A percentile compares a stretch with the other conserved stretches of the same genome.
phyloP scores from a whole-genome alignment of 805 yeast species.

The Candida dajiaensis region DNA sequence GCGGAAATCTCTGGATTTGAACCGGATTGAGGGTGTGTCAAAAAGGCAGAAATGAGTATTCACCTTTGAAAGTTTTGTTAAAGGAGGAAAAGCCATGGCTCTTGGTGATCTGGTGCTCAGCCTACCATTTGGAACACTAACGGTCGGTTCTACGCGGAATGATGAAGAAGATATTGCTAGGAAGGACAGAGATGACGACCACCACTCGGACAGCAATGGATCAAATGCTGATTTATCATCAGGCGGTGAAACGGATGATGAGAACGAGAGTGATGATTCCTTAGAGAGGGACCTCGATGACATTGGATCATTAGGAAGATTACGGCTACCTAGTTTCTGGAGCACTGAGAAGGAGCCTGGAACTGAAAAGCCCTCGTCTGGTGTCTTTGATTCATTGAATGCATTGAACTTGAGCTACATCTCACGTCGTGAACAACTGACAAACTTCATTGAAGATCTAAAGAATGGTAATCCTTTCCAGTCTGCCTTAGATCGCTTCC shows the following conservation, averaged over 20 bases:
- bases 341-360: constrained; percentile 1
- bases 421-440: constrained; percentile 26
- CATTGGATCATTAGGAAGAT: constrained; percentile 35
- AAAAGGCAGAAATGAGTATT: too few relatives aligned
- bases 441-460: constrained; percentile 29
- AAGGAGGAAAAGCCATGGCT: not conserved
- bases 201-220: not conserved
- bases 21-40: not conserved
- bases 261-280: constrained; percentile 27
- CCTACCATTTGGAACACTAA: not conserved
- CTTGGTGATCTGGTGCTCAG: not conserved
- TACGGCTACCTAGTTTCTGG: constrained; percentile 20
- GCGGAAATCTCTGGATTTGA: not conserved
- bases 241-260: constrained; percentile 1
- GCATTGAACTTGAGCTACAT: not conserved
- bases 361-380: not conserved
- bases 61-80: not conserved
- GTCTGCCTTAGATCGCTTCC: constrained; percentile 48
- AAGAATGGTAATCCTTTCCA: constrained; percentile 42
- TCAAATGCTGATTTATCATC: not conserved
- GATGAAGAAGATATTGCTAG: not conserved
- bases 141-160: not conserved
- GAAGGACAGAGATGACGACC: not conserved
- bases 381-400: not conserved
- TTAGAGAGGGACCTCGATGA: constrained; percentile 43